These are phyloP conservation scores for Aspergillus ochraceus DNA, from an alignment of 2,329 filamentous ascomycete species.

Conservation along the genomic window DNA sequence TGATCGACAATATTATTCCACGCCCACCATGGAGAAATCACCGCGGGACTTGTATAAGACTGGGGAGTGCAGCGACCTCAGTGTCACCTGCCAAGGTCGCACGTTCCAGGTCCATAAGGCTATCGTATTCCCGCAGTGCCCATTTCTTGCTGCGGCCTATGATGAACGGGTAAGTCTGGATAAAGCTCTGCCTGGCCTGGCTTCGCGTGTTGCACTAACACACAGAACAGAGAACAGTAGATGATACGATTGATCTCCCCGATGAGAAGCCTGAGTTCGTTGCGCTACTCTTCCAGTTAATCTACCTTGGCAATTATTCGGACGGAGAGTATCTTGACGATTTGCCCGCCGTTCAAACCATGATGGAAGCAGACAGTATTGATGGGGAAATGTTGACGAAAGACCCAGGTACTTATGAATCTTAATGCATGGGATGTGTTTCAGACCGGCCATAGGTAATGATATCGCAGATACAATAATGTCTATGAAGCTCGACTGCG, in stretches of 20 bases:
- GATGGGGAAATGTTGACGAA: not conserved
- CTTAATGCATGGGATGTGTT: not conserved
- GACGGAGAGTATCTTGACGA: not conserved
- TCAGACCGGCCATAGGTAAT: not conserved
- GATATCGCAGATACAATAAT: not conserved
- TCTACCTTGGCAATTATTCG: not conserved
- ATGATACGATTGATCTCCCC: not conserved
- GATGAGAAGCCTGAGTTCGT: not conserved
- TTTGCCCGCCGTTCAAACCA: not conserved
- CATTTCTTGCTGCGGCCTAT: not conserved
- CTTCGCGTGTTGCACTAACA: not conserved
- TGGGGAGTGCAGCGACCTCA: not conserved
- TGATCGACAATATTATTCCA: not conserved
- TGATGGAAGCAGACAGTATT: not conserved
- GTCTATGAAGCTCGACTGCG: not conserved
- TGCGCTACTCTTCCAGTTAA: not conserved
- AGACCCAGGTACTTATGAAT: not conserved
- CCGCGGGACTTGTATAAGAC: not conserved
- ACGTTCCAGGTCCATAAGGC: not conserved
- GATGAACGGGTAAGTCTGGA: not conserved
- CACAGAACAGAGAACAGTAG: not conserved
- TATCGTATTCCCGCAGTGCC: not conserved
- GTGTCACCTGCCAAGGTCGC: not conserved
- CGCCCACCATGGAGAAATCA: not conserved
- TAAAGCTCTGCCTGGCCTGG: not conserved